These are phyloP conservation scores for Plasmodium ovale DNA, from an alignment of 169 alveolate species.

Conservation along the genomic window DNA sequence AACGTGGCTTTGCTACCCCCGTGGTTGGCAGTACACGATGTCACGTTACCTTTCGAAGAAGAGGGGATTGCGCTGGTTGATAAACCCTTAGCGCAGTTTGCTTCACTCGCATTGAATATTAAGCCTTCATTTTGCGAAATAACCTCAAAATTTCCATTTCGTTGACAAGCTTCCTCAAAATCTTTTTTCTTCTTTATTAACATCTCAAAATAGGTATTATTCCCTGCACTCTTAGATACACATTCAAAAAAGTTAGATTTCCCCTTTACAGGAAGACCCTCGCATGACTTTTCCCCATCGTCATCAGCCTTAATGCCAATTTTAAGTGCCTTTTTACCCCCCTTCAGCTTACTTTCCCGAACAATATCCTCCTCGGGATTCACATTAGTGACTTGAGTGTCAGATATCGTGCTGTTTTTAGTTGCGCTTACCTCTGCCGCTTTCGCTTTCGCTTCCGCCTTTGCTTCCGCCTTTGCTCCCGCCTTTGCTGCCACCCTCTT, in stretches of 20 bases:
- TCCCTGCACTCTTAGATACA: slow-evolving; percentile 36
- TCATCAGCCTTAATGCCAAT: neutral
- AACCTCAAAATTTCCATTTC: neutral
- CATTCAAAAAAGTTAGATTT: slow-evolving; percentile 34
- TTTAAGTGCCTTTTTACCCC: neutral
- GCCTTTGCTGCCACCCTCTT: neutral
- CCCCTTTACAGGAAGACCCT: neutral
- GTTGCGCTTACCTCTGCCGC: neutral
- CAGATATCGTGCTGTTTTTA: no score
- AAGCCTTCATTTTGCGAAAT: neutral
- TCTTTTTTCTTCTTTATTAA: slow-evolving; percentile 41
- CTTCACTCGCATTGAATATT: no score
- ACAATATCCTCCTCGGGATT: no score
- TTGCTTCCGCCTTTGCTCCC: neutral
- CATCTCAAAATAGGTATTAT: slow-evolving; percentile 4
- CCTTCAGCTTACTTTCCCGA: no score
- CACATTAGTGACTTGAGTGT: no score
- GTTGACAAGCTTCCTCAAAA: neutral
- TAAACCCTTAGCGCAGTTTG: no score
- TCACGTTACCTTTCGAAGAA: no score
- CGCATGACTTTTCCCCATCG: slow-evolving; percentile 3
- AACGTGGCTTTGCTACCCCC: neutral
- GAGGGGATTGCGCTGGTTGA: no score
- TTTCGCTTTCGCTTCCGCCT: neutral
- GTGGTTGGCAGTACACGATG: no score